phyloP scores from a whole-genome alignment of 116 monocot genomes.

The Dioscorea cayenensis region DNA sequence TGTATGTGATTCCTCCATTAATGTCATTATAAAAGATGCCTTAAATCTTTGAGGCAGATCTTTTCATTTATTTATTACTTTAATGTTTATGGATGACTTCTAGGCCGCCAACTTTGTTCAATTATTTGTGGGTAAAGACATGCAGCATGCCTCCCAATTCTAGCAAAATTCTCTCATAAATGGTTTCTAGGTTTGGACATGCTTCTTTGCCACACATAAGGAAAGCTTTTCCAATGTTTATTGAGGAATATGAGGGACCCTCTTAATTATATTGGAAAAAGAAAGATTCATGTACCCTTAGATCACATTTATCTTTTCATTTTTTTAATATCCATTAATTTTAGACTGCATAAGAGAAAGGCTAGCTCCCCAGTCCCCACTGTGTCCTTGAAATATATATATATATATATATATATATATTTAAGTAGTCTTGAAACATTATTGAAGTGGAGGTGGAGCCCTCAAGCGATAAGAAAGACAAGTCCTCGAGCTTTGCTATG shows the following conservation, averaged over 20 bases:
- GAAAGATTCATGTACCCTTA: slow-evolving; percentile 3
- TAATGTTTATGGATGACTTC: not conserved
- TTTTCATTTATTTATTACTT: not conserved
- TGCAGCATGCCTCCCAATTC: slow-evolving; percentile 5
- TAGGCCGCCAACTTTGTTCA: not conserved
- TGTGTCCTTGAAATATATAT: too few species aligned
- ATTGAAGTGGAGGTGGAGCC: slow-evolving; percentile 6
- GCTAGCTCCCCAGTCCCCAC: too few species aligned
- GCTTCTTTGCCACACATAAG: slow-evolving; percentile 7
- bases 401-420: too few species aligned
- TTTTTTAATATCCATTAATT: slow-evolving; percentile 5
- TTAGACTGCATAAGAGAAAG: slow-evolving; percentile 3
- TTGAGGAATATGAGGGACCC: not conserved
- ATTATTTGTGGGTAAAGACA: slow-evolving; percentile 6
- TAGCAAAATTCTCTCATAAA: not conserved
- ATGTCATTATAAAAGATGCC: not conserved
- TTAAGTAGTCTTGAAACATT: not conserved
- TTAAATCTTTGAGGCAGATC: not conserved
- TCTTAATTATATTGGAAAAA: slow-evolving; percentile 2
- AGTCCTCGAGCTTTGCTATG: slow-evolving; percentile 31
- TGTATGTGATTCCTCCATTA: not conserved
- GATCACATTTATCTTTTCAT: slow-evolving; percentile 6
- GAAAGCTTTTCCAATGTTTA: not conserved
- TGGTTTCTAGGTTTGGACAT: slow-evolving; percentile 9
- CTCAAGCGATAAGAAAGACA: slow-evolving; percentile 11